Percentiles rank a stretch among this genome's conserved stretches.
These are phyloP conservation scores for Aotearoamyces nothofagi DNA, from an alignment of 2,329 filamentous ascomycete species.

Conservation along the genomic window DNA sequence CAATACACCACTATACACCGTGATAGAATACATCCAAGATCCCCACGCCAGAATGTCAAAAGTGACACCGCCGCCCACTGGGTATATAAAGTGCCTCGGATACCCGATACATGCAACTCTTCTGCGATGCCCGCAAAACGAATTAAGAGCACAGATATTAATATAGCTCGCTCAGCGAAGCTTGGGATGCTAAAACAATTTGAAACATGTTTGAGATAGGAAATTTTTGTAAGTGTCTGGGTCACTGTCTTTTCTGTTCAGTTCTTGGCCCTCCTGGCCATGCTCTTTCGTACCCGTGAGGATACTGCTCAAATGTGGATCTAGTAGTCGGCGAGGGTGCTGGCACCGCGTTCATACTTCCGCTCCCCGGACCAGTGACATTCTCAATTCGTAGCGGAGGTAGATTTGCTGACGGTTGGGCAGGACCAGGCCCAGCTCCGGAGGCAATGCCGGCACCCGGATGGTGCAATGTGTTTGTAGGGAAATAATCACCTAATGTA, in stretches of 20 bases:
- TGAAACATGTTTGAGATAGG: background rate
- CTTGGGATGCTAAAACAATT: constrained; percentile 1
- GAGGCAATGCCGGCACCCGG: constrained; percentile 15
- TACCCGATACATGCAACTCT: background rate
- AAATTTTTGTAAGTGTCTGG: background rate
- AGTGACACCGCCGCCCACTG: no score
- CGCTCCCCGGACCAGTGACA: constrained; percentile 1
- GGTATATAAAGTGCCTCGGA: no score
- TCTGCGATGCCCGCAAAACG: background rate
- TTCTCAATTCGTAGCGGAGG: constrained; percentile 18
- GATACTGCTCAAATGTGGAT: background rate
- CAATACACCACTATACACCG: no score
- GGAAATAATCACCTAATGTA: constrained; percentile 14
- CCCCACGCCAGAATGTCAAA: no score
- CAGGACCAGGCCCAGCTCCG: constrained; percentile 8
- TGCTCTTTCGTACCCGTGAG: background rate
- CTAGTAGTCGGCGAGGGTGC: background rate
- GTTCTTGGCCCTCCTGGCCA: background rate
- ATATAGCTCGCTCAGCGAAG: background rate
- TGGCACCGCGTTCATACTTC: background rate
- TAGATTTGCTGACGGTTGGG: constrained; percentile 9
- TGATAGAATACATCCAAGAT: no score
- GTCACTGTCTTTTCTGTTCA: background rate
- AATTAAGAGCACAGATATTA: background rate
- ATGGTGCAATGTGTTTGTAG: constrained; percentile 15